Conservation (phyloP, 352 stramenopile species). For the Pythium aristosporum region DNA sequence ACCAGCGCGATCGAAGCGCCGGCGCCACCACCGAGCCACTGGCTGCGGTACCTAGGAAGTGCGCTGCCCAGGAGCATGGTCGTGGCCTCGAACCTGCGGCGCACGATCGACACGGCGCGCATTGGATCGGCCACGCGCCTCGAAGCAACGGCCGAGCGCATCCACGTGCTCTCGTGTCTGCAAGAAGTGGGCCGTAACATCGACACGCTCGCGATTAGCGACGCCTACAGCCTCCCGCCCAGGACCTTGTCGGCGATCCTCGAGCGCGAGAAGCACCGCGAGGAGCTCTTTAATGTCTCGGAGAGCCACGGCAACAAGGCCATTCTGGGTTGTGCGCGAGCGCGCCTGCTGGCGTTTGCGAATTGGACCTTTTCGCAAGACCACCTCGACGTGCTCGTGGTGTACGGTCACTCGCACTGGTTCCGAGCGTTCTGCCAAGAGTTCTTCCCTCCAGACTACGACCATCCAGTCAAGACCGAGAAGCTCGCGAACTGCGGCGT, state of each 20-base stretch:
- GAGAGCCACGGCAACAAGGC: constrained; percentile 86
- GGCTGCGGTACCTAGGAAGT: constrained; percentile 49
- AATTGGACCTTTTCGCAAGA: constrained; percentile 62
- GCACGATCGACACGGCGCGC: constrained; percentile 76
- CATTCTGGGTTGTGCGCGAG: constrained; percentile 52
- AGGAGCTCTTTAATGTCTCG: constrained; percentile 70
- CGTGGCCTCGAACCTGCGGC: constrained; percentile 70
- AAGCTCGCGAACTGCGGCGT: constrained; percentile 84
- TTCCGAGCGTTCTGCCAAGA: constrained; percentile 82
- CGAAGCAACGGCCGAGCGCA: constrained; percentile 46
- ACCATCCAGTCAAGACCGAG: constrained; percentile 45
- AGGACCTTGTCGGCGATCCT: constrained; percentile 31
- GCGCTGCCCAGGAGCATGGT: constrained; percentile 57
- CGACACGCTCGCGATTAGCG: constrained; percentile 77
- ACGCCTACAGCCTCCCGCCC: constrained; percentile 41
- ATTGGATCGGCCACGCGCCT: constrained; percentile 70
- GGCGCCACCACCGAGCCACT: constrained; percentile 19
- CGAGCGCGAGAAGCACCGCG: constrained; percentile 42
- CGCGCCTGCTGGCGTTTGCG: constrained; percentile 62
- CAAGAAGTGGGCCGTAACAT: constrained; percentile 87
- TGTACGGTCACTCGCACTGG: constrained; percentile 87
- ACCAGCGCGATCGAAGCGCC: constrained; percentile 16
- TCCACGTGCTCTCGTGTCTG: constrained; percentile 80
- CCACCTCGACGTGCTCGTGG: constrained; percentile 58
- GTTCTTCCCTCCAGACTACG: constrained; percentile 50